Base-by-base conservation (phyloP, 176 grass and related monocot species). In the Oryza australiensis region DNA sequence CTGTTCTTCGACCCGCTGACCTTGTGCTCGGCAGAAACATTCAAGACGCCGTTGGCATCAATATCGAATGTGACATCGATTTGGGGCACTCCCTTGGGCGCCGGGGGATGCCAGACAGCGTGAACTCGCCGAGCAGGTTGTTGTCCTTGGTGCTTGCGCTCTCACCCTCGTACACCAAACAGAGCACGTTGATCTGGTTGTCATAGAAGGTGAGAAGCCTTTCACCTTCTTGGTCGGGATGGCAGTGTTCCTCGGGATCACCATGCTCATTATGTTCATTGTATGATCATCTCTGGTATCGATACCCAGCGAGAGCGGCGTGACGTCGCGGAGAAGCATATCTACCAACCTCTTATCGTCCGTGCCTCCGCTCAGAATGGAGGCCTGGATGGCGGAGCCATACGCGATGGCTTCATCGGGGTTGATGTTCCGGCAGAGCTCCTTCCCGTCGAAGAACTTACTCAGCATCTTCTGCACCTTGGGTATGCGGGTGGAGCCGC, bases 401-500 rank as follows among this genome's bases (percentile, higher is more conserved):
- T 79, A 88, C 0, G 92, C 86, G 1, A 94, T 84, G 0, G 90
- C 90, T 57, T 92, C 90, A 13, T 92, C 87, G 0, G 90, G 90
- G 66, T 92, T 92, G 79, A 93, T 89, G 71, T 55, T 81, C 45
- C 80, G 70, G 55, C 84, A 78, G 11, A 93, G 75, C 76, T 89
- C 80, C 80, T 87, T 89, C 9, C 87, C 72, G 0, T 78, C 62
- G 24, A 92, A 89, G 60, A 89, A 84, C 2, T 89, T 87, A 16
- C 53, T 66, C n/a, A 90, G 22, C n/a, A 93, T 67, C 28, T 81
- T 66, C 84, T 87, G 87, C 24, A 15, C 49, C 49, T 22, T 53
- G 1, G 49, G 49, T 15, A 53, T 53, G 49, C 49, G 18, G 1
- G 49, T 53, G 4, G 49, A 53, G 49, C 49, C 49, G 0, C 49